A percentile compares a stretch with the other conserved stretches of the same genome.
Evolutionary conservation across 2,329 filamentous ascomycete species (phyloP).

Genomic region (Neofusicoccum umdonicola): DNA sequence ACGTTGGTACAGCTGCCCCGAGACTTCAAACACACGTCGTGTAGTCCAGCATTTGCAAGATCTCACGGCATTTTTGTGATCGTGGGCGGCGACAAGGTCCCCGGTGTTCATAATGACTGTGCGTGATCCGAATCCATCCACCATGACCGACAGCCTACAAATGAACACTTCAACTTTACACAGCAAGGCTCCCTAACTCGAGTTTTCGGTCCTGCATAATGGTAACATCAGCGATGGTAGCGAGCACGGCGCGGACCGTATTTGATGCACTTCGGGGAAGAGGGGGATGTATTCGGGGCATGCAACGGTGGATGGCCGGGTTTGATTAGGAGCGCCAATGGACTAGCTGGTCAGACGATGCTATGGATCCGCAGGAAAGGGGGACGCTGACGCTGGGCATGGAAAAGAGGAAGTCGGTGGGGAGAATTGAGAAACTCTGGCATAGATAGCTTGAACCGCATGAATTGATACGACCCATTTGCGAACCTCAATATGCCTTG

Average conservation of each 20-base stretch:
- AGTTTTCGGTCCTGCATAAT: constrained; percentile 31
- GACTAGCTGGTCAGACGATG: neutral
- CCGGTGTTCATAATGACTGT: constrained; percentile 34
- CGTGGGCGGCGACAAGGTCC: constrained; percentile 28
- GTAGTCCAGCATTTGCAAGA: neutral
- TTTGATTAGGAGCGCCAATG: neutral
- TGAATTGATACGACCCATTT: neutral
- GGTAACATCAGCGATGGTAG: constrained; percentile 24
- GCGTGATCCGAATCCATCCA: neutral
- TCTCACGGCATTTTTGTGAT: neutral
- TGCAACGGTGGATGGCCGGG: neutral
- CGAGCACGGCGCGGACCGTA: constrained; percentile 30
- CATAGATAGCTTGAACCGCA: neutral
- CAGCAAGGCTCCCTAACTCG: constrained; percentile 27
- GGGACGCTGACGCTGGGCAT: neutral
- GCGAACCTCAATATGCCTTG: too few species aligned
- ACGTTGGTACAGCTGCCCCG: neutral
- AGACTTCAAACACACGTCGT: neutral
- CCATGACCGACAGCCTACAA: neutral
- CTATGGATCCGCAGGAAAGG: constrained; percentile 3
- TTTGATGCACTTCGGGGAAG: constrained; percentile 18
- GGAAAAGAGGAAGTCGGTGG: neutral
- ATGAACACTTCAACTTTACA: constrained; percentile 34
- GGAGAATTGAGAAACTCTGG: neutral
- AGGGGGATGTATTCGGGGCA: neutral